phyloP scores from a whole-genome alignment of 768 basidiomycete genomes.

The Leccinellum albellum region DNA sequence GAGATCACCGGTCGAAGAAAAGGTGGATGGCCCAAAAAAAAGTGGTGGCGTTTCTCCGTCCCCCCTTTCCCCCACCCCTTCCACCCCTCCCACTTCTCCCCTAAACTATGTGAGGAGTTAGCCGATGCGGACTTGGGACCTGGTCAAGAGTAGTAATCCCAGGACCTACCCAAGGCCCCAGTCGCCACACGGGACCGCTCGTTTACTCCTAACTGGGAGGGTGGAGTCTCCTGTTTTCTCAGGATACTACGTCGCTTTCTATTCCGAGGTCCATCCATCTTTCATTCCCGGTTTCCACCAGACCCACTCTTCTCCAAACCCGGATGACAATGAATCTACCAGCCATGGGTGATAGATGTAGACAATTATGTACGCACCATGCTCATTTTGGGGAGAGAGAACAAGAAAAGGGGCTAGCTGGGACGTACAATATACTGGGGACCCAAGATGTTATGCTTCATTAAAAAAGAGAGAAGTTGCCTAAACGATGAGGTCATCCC shows the following conservation, averaged over 20 bases:
- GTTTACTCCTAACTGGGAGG: not conserved
- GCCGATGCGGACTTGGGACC: not conserved
- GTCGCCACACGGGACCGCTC: not conserved
- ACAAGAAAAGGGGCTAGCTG: not conserved
- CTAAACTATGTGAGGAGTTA: not conserved
- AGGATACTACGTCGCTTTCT: not conserved
- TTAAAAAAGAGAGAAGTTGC: not conserved
- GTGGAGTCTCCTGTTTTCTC: not conserved
- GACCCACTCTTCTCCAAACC: not conserved
- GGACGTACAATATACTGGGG: not conserved
- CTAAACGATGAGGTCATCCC: not conserved
- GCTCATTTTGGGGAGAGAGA: not conserved
- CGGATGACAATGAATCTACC: not conserved
- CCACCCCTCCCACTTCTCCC: not conserved
- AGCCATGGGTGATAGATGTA: not conserved
- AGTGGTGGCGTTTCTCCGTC: slow-evolving; percentile 1
- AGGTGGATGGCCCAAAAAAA: not conserved
- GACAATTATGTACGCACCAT: not conserved
- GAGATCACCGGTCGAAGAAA: slow-evolving; percentile 1
- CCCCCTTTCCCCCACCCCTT: not conserved
- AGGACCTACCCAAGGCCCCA: not conserved
- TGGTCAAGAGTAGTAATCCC: not conserved
- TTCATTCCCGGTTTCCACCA: slow-evolving; percentile 8
- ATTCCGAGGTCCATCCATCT: not conserved
- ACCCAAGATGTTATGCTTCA: not conserved